A percentile compares a stretch with the other conserved stretches of the same genome.
Conservation (phyloP, 169 alveolate species). For the Cryptosporidium xiaoi region DNA sequence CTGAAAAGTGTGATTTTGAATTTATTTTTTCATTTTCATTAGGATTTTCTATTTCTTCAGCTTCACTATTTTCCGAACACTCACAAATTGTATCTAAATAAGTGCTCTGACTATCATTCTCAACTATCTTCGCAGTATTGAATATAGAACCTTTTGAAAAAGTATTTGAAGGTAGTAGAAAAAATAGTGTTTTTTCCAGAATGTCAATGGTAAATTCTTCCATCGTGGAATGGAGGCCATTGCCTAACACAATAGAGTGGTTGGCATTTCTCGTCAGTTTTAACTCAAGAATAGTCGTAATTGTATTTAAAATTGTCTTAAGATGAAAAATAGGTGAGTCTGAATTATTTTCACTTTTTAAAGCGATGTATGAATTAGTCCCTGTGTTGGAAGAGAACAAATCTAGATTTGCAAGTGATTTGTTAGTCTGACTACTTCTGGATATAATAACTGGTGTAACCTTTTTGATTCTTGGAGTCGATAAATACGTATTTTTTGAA, state of each 20-base stretch:
- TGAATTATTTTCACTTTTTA: slow-evolving; percentile 12
- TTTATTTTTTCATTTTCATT: slow-evolving; percentile 5
- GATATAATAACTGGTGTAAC: slow-evolving; percentile 47
- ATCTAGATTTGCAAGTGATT: neutral
- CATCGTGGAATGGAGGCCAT: neutral
- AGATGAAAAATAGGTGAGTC: slow-evolving; percentile 45
- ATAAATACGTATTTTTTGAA: slow-evolving; percentile 1
- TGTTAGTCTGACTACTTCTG: neutral
- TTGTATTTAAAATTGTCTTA: slow-evolving; percentile 21
- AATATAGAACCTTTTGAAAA: slow-evolving; percentile 42
- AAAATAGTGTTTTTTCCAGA: slow-evolving; percentile 34
- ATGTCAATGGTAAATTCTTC: slow-evolving; percentile 23
- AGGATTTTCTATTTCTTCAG: slow-evolving; percentile 49
- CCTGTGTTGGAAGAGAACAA: neutral
- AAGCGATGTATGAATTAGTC: slow-evolving; percentile 4
- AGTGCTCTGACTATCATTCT: neutral
- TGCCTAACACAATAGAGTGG: neutral
- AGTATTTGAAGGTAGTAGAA: slow-evolving; percentile 60
- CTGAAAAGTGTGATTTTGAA: neutral
- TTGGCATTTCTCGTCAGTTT: neutral
- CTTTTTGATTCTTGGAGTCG: slow-evolving; percentile 17
- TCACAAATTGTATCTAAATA: slow-evolving; percentile 6
- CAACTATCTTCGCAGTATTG: neutral
- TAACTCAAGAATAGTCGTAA: slow-evolving; percentile 11
- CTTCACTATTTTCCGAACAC: slow-evolving; percentile 33